phyloP scores from a whole-genome alignment of 169 alveolate genomes.

The Plasmodium cynomolgi region DNA sequence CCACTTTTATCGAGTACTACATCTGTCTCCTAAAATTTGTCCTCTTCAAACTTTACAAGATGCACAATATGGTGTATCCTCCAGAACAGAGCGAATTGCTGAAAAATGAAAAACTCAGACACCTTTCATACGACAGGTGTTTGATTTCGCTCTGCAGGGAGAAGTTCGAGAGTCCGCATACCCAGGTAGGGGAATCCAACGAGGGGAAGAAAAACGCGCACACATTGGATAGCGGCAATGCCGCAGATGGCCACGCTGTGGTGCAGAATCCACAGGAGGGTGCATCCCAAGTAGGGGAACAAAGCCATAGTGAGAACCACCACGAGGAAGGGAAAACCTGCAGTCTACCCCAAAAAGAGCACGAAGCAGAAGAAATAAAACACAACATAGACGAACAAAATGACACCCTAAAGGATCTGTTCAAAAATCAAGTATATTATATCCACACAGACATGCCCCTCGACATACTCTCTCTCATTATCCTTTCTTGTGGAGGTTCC shows the following conservation, averaged over 20 bases:
- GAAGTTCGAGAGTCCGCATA: neutral
- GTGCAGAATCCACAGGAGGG: neutral
- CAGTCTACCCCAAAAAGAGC: neutral
- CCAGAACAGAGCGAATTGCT: slow-evolving; percentile 62
- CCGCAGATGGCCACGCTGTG: neutral
- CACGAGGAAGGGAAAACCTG: neutral
- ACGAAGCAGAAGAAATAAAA: neutral
- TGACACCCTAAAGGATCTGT: slow-evolving; percentile 10
- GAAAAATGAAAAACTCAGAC: slow-evolving; percentile 41
- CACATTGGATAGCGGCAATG: neutral
- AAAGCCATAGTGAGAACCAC: neutral
- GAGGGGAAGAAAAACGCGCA: neutral
- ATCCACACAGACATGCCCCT: slow-evolving; percentile 64
- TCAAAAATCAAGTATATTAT: slow-evolving; percentile 38
- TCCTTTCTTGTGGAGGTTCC: slow-evolving; percentile 49
- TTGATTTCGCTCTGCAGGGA: neutral
- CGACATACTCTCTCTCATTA: slow-evolving; percentile 26
- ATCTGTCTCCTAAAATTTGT: slow-evolving; percentile 92
- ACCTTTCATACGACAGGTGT: slow-evolving; percentile 10
- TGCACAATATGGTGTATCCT: slow-evolving; percentile 89
- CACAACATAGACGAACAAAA: slow-evolving; percentile 6
- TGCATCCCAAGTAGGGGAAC: neutral
- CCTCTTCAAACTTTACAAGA: slow-evolving; percentile 92
- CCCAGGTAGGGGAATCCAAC: neutral
- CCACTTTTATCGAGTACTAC: slow-evolving; percentile 94